Evolutionary conservation across 352 stramenopile species (phyloP).

Genomic region (Thraustotheca clavata): DNA sequence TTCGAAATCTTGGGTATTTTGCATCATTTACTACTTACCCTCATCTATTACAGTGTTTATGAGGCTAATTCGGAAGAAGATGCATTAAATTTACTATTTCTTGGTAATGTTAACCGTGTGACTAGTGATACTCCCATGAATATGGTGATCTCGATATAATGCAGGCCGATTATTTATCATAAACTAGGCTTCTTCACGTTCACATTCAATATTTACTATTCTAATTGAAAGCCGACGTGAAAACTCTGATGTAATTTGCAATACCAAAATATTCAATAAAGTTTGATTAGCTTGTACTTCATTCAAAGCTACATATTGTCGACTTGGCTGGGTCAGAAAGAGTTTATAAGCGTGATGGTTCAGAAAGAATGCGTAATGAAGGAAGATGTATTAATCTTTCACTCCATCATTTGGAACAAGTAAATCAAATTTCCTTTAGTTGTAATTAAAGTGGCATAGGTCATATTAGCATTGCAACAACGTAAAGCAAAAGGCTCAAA

Average conservation of each 20-base stretch:
- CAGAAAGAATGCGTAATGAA: slow-evolving; percentile 86
- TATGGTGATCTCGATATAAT: slow-evolving; percentile 31
- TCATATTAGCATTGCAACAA: slow-evolving; percentile 90
- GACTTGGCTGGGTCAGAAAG: slow-evolving; percentile 94
- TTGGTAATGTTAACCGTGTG: slow-evolving; percentile 94
- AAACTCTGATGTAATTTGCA: slow-evolving; percentile 48
- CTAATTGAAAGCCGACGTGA: slow-evolving; percentile 75
- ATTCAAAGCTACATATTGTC: slow-evolving; percentile 91
- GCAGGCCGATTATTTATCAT: neutral
- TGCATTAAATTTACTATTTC: slow-evolving; percentile 92
- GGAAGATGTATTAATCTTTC: slow-evolving; percentile 95
- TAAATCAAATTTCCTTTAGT: neutral
- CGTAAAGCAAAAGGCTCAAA: slow-evolving; percentile 20
- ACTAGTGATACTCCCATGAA: slow-evolving; percentile 97
- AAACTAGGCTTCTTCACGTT: slow-evolving; percentile 27
- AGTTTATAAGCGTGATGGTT: slow-evolving; percentile 91
- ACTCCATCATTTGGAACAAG: slow-evolving; percentile 92
- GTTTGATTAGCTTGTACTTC: slow-evolving; percentile 36
- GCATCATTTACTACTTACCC: neutral
- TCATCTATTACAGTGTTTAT: slow-evolving; percentile 38
- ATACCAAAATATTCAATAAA: neutral
- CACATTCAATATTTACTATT: slow-evolving; percentile 95
- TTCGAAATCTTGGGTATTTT: slow-evolving; percentile 55
- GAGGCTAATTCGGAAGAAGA: slow-evolving; percentile 86
- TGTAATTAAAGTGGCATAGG: slow-evolving; percentile 28